phyloP scores from a whole-genome alignment of 1,139 yeast genomes.

The Candida pseudocylindracea region DNA sequence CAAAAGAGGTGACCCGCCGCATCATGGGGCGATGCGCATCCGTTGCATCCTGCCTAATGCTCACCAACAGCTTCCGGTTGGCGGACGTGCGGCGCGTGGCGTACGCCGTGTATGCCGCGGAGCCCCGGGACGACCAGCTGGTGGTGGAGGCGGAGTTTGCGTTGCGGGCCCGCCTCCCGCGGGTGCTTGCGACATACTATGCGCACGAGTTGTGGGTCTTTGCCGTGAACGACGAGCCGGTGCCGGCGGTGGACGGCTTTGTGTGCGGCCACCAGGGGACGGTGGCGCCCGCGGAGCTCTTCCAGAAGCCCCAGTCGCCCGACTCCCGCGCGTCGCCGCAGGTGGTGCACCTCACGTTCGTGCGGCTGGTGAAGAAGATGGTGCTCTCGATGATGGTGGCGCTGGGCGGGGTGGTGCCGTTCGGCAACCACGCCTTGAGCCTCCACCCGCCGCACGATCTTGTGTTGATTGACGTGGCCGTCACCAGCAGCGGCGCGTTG shows the following conservation, averaged over 20 bases:
- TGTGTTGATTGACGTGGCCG: slow-evolving; percentile 11
- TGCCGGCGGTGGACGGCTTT: too few species aligned
- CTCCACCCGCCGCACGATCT: neutral
- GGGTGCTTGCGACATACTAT: slow-evolving; percentile 30
- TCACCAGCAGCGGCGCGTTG: slow-evolving; percentile 9
- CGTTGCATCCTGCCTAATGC: too few species aligned
- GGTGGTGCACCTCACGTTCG: slow-evolving; percentile 28
- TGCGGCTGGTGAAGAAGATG: slow-evolving; percentile 37
- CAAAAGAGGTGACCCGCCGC: too few species aligned
- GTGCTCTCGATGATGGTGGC: slow-evolving; percentile 5
- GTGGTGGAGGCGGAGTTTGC: slow-evolving; percentile 37
- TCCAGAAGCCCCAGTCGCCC: slow-evolving; percentile 8
- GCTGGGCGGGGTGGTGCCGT: slow-evolving; percentile 9
- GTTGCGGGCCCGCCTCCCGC: slow-evolving; percentile 27
- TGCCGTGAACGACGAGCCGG: neutral
- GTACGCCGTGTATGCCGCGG: slow-evolving; percentile 13
- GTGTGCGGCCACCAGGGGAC: slow-evolving; percentile 8
- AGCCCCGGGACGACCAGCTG: slow-evolving; percentile 12
- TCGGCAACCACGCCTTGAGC: slow-evolving; percentile 28
- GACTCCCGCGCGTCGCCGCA: slow-evolving; percentile 11
- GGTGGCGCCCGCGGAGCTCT: slow-evolving; percentile 8
- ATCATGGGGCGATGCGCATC: too few species aligned
- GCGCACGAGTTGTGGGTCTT: slow-evolving; percentile 6
- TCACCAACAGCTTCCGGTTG: slow-evolving; percentile 2
- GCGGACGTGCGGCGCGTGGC: slow-evolving; percentile 14